Evolutionary conservation across 192 early-diverging fungal genomes (phyloP), one percentile per base, ranked within the genome.

Genomic region (Coemansia sp.): DNA sequence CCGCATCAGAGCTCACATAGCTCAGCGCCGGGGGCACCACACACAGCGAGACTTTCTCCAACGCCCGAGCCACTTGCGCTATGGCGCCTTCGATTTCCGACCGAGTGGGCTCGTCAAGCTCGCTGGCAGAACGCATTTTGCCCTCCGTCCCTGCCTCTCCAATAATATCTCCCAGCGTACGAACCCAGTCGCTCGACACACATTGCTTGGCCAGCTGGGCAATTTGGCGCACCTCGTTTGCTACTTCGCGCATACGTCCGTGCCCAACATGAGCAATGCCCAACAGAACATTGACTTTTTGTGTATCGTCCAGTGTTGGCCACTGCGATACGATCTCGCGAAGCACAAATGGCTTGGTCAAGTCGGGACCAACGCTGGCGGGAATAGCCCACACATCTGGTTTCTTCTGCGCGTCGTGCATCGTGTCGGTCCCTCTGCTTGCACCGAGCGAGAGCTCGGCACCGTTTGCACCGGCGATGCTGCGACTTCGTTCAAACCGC

Each of bases 191-290:
- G 63, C 69, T 77, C 36, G 48, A 51, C 1, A 40, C 51, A 42
- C 72, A 66, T 0, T 36, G 5, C 31, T 59, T 65, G 38, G 66
- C 66, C 21, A 78, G 60, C 60, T 62, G 37, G 4, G 66, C 47
- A 5, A 78, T 58, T 12, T 49, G 53, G 24, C 46, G 49, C 12
- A 60, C 75, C 15, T 64, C 62, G 31, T 59, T 63, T 1, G 56
- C 54, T 5, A 61, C 66, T n/a, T 52, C 48, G 6, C 47, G 54
- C 61, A 78, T 68, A 14, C 67, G 67, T 25, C 53, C 53, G 25
- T 34, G 63, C 10, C 75, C 75, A 5, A 72, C 70, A 21, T 78
- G 75, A 11, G 66, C 70, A 10, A 78, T 66, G 25, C 75, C 75
- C 28, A 78, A 63, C 38, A 78, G 34, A 3, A 60, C 40, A 36